phyloP scores from a whole-genome alignment of 2,329 filamentous ascomycete genomes.

The Fonsecaea multimorphosa region DNA sequence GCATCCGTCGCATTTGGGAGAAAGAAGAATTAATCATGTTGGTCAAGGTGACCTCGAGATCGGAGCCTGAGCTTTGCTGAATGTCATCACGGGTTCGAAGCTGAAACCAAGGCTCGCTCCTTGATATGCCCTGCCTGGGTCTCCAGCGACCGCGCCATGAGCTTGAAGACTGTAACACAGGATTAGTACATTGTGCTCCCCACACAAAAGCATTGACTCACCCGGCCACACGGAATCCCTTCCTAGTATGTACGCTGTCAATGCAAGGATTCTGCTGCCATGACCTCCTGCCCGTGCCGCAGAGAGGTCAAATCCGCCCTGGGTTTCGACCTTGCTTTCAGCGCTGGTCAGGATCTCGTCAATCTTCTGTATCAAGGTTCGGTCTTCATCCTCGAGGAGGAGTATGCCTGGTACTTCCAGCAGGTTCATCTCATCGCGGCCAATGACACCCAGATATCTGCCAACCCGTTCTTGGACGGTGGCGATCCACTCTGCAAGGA shows the following conservation, averaged over 20 bases:
- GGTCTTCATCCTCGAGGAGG: constrained; percentile 89
- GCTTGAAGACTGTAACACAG: constrained; percentile 65
- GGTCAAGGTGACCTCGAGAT: not conserved
- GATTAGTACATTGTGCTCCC: constrained; percentile 9
- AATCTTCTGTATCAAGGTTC: constrained; percentile 82
- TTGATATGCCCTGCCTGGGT: constrained; percentile 68
- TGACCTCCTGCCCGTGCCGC: constrained; percentile 69
- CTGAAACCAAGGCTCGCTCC: constrained; percentile 62
- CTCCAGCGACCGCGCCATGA: constrained; percentile 70
- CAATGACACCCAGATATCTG: constrained; percentile 82
- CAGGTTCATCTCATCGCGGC: constrained; percentile 79
- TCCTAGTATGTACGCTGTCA: constrained; percentile 85
- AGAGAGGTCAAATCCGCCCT: constrained; percentile 27
- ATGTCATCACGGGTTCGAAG: constrained; percentile 31
- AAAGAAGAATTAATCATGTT: constrained; percentile 7
- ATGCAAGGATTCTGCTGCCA: constrained; percentile 80
- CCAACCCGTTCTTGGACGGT: constrained; percentile 95
- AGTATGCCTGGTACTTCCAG: constrained; percentile 83
- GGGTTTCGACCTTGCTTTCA: constrained; percentile 68
- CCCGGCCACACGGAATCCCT: constrained; percentile 92
- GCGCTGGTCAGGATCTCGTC: constrained; percentile 76
- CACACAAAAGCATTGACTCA: constrained; percentile 54
- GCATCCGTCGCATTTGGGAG: not conserved
- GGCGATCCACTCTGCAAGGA: constrained; percentile 91
- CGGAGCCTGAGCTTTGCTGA: not conserved